Base-by-base conservation (phyloP, 192 early-diverging fungal genomes). In the Backusella psychrophila region DNA sequence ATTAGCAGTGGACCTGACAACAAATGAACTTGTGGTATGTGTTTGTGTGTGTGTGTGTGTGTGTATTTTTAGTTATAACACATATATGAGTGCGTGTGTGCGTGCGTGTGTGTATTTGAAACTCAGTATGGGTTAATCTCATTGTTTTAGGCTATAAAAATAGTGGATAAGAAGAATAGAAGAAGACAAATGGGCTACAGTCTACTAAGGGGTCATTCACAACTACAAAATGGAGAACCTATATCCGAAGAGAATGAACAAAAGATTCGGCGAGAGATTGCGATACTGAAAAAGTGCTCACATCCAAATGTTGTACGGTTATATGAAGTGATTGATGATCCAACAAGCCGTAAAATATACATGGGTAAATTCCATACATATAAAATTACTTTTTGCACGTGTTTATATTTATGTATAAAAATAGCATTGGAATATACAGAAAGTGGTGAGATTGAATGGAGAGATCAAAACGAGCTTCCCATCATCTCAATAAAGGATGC, bases 271-370 rank as follows among this genome's bases (percentile, higher is more conserved):
- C 88, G 93, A 39, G 98, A 99, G 80, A 96, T 99, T 74, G 95
- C 96, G 15, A 98, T 99, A 59, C 83, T 98, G 69, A 98, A 99
- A 83, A 98, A 96, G 77, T 96, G 95, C 80, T 83, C 87, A n/a
- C 98, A 99, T 72, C 96, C 95, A 8, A 91, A 99, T 75, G 92
- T 99, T 21, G 96, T 99, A 38, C 86, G 89, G 36, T 83, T 99
- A 68, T 88, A 89, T 65, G 97, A 98, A 81, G 95, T 99, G 39
- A 98, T 99, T 73, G 98, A 99, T 81, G 95, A 98, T 81, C 97
- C 96, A 4, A 85, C 82, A 67, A 91, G 92, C 33, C 90, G 93
- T 33, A 97, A 97, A 75, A 97, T 99, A 53, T 99, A 98, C 83
- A 84, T 99, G 41, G 91, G 97, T 38, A 87, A 73, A 38, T 41